These are phyloP conservation scores for Escovopsis sp. DNA, from an alignment of 2,329 filamentous ascomycete species.

Conservation along the genomic window DNA sequence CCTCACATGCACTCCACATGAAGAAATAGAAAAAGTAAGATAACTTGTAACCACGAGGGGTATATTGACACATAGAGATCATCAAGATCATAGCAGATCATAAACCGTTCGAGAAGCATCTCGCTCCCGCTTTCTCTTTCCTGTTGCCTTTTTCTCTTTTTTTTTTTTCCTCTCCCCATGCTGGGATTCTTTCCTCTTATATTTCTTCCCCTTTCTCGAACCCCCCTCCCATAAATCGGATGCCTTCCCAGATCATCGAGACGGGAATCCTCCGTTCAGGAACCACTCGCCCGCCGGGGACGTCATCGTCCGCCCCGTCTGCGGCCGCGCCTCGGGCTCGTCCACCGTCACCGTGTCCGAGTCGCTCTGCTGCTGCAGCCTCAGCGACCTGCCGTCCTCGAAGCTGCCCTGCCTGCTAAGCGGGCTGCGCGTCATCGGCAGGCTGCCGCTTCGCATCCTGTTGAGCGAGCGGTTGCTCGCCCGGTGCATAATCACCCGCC, in stretches of 20 bases:
- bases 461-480: constrained; percentile 34
- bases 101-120: too few species aligned
- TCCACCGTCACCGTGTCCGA: constrained; percentile 9
- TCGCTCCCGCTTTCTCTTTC: too few species aligned
- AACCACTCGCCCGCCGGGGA: constrained; percentile 49
- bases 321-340: constrained; percentile 6
- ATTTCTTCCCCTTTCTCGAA: too few species aligned
- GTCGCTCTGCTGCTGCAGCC: constrained; percentile 9
- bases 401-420: constrained; percentile 34
- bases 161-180: too few species aligned
- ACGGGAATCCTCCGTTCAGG: constrained; percentile 19
- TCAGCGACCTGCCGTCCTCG: constrained; percentile 26
- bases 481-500: constrained; percentile 43
- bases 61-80: too few species aligned
- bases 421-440: constrained; percentile 29
- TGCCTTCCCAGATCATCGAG: not conserved
- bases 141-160: too few species aligned
- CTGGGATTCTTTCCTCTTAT: too few species aligned
- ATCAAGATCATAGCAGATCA: too few species aligned
- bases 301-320: constrained; percentile 32
- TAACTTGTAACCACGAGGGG: too few species aligned
- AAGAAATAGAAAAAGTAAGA: too few species aligned
- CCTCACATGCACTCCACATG: too few species aligned
- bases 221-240: too few species aligned
- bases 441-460: constrained; percentile 40